phyloP scores from a whole-genome alignment of 768 basidiomycete species.

The Cystofilobasidium bisporidii region DNA sequence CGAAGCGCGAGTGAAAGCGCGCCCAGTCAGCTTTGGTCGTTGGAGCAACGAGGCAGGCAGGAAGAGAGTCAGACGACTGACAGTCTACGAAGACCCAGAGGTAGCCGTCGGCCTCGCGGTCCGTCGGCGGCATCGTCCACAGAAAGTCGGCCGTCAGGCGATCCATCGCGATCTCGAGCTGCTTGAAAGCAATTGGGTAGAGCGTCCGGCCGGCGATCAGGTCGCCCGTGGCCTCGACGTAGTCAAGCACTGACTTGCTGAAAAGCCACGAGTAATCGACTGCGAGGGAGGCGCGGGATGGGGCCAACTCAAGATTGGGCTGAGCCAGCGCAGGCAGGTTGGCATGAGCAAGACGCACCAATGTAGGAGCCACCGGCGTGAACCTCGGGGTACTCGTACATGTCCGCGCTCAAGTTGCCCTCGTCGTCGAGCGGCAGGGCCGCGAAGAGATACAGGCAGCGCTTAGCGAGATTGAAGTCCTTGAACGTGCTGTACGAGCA shows the following conservation, averaged over 20 bases:
- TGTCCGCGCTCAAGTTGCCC: background rate
- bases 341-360: constrained; percentile 8
- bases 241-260: constrained; percentile 30
- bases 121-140: constrained; percentile 12
- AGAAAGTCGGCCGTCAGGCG: constrained; percentile 5
- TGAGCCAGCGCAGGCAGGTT: too few species aligned
- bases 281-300: background rate
- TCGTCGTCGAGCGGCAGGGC: constrained; percentile 30
- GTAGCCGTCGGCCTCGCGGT: constrained; percentile 27
- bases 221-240: constrained; percentile 30
- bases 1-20: too few species aligned
- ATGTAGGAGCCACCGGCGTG: constrained; percentile 29
- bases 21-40: too few species aligned
- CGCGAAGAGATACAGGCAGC: constrained; percentile 33
- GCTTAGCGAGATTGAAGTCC: constrained; percentile 31
- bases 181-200: constrained; percentile 27
- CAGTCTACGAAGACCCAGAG: constrained; percentile 32
- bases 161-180: constrained; percentile 26
- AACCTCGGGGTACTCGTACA: background rate
- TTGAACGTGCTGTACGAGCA: constrained; percentile 32
- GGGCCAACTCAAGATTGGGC: background rate
- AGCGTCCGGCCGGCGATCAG: constrained; percentile 27
- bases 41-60: background rate
- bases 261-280: constrained; percentile 32
- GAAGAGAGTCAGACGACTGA: constrained; percentile 9